Evolutionary conservation across 192 early-diverging fungal genomes (phyloP).

Genomic region (Coemansia sp.): DNA sequence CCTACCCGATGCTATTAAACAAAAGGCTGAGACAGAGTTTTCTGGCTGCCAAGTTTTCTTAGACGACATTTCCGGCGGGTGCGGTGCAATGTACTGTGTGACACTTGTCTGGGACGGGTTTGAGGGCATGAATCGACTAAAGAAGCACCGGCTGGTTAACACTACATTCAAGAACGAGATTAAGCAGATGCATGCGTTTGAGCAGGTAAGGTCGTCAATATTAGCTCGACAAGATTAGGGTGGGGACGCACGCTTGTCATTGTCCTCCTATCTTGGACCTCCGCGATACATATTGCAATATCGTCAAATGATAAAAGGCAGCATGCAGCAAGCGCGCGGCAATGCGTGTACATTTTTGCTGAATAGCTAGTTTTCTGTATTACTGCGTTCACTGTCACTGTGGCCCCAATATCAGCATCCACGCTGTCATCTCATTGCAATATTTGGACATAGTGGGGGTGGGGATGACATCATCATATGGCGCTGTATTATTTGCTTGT

Average conservation of each 20-base stretch:
- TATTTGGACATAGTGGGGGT: neutral
- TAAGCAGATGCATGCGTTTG: slow-evolving; percentile 73
- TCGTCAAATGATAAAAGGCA: neutral
- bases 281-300: neutral
- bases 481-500: neutral
- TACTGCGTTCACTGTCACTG: neutral
- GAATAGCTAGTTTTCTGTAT: neutral
- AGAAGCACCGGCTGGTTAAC: slow-evolving; percentile 85
- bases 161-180: slow-evolving; percentile 80
- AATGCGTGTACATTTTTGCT: neutral
- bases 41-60: slow-evolving; percentile 10
- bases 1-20: slow-evolving; percentile 5
- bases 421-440: neutral
- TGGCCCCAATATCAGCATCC: neutral
- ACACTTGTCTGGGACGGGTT: slow-evolving; percentile 74
- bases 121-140: slow-evolving; percentile 64
- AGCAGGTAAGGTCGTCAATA: slow-evolving; percentile 14
- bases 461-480: slow-evolving; percentile 1
- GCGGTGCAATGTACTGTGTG: slow-evolving; percentile 88
- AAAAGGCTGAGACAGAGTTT: slow-evolving; percentile 9
- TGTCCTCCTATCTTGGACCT: neutral
- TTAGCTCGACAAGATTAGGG: neutral
- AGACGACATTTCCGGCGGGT: slow-evolving; percentile 63
- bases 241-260: too few relatives aligned
- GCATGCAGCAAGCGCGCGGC: neutral